Conservation (phyloP, 768 basidiomycete genomes). For the Holtermannia corniformis region DNA sequence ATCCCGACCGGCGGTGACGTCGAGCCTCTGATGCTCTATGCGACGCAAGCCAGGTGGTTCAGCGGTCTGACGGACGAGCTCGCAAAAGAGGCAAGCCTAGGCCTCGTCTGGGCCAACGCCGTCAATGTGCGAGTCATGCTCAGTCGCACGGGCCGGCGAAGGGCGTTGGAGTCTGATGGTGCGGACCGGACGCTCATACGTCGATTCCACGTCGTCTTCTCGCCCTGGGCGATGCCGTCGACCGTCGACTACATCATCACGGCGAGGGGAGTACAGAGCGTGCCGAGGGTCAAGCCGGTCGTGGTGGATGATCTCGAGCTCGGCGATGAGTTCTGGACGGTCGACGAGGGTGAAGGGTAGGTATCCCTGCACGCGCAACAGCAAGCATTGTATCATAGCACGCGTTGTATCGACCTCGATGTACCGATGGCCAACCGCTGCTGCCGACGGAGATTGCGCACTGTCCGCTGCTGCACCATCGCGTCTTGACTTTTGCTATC, state of each 20-base stretch:
- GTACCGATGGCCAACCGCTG: too few species aligned
- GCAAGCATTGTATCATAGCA: too few species aligned
- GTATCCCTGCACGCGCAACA: background rate
- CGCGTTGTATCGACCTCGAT: too few species aligned
- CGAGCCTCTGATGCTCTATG: conserved; percentile 49
- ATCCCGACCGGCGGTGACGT: conserved; percentile 3
- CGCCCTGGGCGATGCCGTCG: conserved; percentile 50
- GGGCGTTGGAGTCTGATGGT: conserved; percentile 44
- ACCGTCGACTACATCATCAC: conserved; percentile 71
- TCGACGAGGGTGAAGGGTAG: background rate
- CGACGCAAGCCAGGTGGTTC: conserved; percentile 68
- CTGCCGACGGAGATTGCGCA: too few species aligned
- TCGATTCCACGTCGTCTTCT: conserved; percentile 68
- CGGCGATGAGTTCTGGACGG: too few species aligned
- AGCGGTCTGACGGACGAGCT: conserved; percentile 55
- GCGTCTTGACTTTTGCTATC: too few species aligned
- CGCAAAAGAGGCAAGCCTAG: conserved; percentile 70
- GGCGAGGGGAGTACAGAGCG: conserved; percentile 48
- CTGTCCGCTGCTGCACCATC: too few species aligned
- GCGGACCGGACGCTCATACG: conserved; percentile 50
- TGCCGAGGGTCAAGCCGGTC: conserved; percentile 6
- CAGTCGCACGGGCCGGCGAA: conserved; percentile 61
- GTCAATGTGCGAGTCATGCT: conserved; percentile 78
- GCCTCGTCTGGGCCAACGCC: conserved; percentile 89
- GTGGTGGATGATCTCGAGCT: background rate